Percentiles rank a stretch among this genome's conserved stretches.
Evolutionary conservation across 78 protist genomes (phyloP).

Genomic region (Monosiga brevicollis): DNA sequence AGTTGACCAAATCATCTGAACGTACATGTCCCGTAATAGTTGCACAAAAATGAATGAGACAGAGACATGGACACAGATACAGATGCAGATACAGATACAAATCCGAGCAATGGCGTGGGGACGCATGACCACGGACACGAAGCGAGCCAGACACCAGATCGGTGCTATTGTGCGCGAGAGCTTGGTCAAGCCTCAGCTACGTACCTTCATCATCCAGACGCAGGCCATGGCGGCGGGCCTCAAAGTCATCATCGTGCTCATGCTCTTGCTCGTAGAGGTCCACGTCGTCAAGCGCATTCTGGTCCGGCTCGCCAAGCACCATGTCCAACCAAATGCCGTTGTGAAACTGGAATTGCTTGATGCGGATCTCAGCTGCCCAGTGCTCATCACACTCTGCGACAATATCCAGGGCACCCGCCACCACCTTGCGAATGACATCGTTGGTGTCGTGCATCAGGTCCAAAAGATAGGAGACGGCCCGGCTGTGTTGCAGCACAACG

Average conservation of each 20-base stretch:
- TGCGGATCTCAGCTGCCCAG: neutral
- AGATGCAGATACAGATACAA: too few species aligned
- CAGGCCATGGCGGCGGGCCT: too few species aligned
- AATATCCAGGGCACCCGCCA: neutral
- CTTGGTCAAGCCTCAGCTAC: too few species aligned
- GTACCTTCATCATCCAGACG: too few species aligned
- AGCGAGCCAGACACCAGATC: too few species aligned
- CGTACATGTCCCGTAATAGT: too few species aligned
- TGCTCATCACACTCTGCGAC: neutral
- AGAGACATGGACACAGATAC: too few species aligned
- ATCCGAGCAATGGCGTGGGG: too few species aligned
- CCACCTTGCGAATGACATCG: neutral
- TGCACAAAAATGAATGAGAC: too few species aligned
- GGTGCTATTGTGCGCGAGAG: too few species aligned
- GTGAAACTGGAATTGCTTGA: neutral
- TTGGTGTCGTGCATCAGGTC: neutral
- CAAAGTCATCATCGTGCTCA: neutral
- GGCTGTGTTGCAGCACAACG: neutral
- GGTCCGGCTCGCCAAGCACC: neutral
- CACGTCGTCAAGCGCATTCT: neutral
- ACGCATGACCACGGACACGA: too few species aligned
- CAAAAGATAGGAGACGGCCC: neutral
- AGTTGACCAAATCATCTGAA: too few species aligned
- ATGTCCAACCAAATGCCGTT: neutral
- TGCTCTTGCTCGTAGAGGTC: neutral